Conservation (phyloP, 495 filamentous ascomycete genomes). For the Penicillium tannophilum region DNA sequence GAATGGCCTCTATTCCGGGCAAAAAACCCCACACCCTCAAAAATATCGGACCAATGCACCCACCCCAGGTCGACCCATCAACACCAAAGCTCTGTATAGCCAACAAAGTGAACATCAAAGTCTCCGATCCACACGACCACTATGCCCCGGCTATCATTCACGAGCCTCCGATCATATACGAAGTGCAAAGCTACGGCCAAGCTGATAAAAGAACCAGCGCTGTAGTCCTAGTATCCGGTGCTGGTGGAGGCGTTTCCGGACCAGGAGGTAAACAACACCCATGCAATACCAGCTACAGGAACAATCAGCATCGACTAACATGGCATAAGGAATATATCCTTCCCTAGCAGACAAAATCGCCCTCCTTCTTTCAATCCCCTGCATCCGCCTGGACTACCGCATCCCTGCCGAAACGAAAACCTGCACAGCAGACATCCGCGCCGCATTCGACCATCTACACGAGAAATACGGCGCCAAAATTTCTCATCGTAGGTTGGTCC, state of each 20-base stretch:
- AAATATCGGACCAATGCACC: conserved; percentile 32
- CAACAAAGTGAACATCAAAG: conserved; percentile 23
- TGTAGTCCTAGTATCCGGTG: conserved; percentile 45
- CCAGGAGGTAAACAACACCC: conserved; percentile 18
- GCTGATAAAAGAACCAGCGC: conserved; percentile 28
- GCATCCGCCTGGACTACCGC: conserved; percentile 47
- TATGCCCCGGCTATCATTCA: conserved; percentile 31
- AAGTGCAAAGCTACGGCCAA: conserved; percentile 15
- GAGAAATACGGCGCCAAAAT: conserved; percentile 34
- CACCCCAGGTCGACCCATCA: conserved; percentile 18
- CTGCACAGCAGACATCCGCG: conserved; percentile 39
- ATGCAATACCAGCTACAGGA: neutral
- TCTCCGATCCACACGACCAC: conserved; percentile 31
- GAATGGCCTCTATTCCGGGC: neutral
- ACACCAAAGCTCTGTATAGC: conserved; percentile 27
- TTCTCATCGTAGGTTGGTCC: conserved; percentile 49
- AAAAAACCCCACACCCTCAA: conserved; percentile 8
- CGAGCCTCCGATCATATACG: conserved; percentile 14
- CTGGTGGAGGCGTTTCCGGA: conserved; percentile 47
- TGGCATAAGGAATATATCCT: conserved; percentile 35
- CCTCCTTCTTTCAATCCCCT: conserved; percentile 38
- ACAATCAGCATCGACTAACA: neutral
- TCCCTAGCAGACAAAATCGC: conserved; percentile 45
- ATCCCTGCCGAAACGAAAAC: conserved; percentile 34
- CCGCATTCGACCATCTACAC: conserved; percentile 41